Base-by-base conservation (phyloP, 345 rosid genomes). In the Citrus australasica region DNA sequence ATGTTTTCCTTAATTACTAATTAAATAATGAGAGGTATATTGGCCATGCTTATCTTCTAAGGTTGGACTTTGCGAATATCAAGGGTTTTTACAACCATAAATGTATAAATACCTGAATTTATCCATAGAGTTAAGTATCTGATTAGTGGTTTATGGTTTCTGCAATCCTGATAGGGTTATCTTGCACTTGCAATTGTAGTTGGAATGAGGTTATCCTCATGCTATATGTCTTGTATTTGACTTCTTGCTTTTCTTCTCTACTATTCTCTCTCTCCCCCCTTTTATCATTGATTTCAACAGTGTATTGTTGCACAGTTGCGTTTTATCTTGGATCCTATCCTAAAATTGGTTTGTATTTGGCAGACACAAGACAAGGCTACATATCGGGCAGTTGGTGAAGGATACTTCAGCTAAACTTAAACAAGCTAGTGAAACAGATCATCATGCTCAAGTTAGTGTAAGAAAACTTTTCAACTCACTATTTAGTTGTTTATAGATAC, bases 381-480 rank as follows among this genome's bases (percentile, higher is more conserved):
- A 91, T 86, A 94, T 94, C 27, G 94, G 95, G 79, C 90, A 91
- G 75, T 61, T 96, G 64, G 99, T 96, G 85, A 96, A 94, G 87
- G 97, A 96, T 74, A 94, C 99, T 71, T 88, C 97, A n/a, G 91
- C 95, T 73, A 96, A 86, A 83, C 95, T 96, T 71, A 94, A 89
- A 85, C 94, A 91, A 84, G 97, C 92, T 58, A 96, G 97, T 79
- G 95, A 96, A 83, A 83, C 85, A 40, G 97, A 96, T 90, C 99
- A 90, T 80, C 86, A 79, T 53, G 89, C 85, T 55, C 92, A 88
- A 84, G 97, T 96, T 33, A 89, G 84, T 27, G 91, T 88, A 85
- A 88, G 91, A 82, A 76, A 32, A n/a, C 67, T 60, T 76, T 83
- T 69, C 28, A 24, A 48, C 17, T 35, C 53, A 55, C 48, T 24